These are phyloP conservation scores for Penicillium sp. DNA, from an alignment of 2,329 filamentous ascomycete species.

Conservation along the genomic window DNA sequence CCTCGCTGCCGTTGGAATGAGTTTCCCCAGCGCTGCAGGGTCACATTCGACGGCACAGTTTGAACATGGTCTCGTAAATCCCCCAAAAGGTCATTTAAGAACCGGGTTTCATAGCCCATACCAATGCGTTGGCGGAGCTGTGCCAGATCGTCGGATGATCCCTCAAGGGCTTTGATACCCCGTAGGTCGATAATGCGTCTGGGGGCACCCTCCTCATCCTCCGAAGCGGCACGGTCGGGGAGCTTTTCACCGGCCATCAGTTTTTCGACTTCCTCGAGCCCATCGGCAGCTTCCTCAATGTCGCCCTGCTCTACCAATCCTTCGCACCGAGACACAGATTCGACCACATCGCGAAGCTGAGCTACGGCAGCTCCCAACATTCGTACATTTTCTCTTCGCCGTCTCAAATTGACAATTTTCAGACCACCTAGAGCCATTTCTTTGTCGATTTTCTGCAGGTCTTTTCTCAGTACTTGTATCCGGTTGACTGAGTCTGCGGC, in stretches of 20 bases:
- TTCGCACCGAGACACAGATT: conserved; percentile 74
- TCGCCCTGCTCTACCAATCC: conserved; percentile 78
- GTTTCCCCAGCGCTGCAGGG: conserved; percentile 80
- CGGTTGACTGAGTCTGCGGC: conserved; percentile 85
- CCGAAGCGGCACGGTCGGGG: conserved; percentile 30
- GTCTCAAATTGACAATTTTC: conserved; percentile 79
- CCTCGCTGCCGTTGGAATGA: conserved; percentile 72
- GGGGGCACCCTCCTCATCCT: conserved; percentile 30
- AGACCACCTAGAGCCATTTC: conserved; percentile 85
- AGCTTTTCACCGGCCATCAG: conserved; percentile 72
- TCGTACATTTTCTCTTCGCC: conserved; percentile 78
- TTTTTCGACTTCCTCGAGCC: conserved; percentile 74
- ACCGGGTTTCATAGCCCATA: conserved; percentile 78
- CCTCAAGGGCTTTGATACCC: conserved; percentile 73
- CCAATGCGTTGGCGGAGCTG: conserved; percentile 78
- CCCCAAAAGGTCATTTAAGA: conserved; percentile 72
- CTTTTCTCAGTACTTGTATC: conserved; percentile 77
- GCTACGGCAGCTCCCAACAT: conserved; percentile 78
- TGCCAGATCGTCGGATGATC: conserved; percentile 73
- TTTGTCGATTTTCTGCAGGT: conserved; percentile 76
- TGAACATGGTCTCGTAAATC: conserved; percentile 82
- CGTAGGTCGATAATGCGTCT: conserved; percentile 65
- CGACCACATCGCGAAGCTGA: conserved; percentile 77
- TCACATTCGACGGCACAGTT: conserved; percentile 67
- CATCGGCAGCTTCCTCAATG: conserved; percentile 74